phyloP scores from a whole-genome alignment of 257 asterid genomes.

The Solanum etuberosum region DNA sequence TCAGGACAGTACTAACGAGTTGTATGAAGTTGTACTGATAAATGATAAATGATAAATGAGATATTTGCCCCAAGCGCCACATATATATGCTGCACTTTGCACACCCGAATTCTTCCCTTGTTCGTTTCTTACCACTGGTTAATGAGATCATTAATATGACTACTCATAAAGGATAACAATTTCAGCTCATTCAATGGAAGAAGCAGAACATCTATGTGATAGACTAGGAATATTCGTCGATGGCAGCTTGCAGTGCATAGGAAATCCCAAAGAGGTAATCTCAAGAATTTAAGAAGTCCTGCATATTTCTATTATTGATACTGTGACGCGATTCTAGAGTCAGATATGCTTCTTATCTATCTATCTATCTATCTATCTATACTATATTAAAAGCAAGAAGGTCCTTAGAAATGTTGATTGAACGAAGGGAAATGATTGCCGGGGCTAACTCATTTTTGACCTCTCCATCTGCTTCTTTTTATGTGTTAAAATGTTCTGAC shows the following conservation, averaged over 20 bases:
- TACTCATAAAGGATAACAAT: conserved; percentile 4
- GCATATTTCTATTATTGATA: neutral
- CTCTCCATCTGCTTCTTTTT: neutral
- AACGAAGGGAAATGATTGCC: neutral
- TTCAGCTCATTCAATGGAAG: conserved; percentile 99
- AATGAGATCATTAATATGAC: neutral
- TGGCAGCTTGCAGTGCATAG: conserved; percentile 89
- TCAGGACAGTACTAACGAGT: neutral
- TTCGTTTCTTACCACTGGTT: neutral
- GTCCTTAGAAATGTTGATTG: neutral
- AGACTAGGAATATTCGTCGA: conserved; percentile 90
- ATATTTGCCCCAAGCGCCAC: neutral
- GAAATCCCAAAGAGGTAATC: conserved; percentile 91
- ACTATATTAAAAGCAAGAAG: neutral
- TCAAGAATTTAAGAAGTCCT: neutral
- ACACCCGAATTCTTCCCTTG: neutral
- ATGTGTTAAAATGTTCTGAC: neutral
- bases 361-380: neutral
- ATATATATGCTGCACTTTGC: neutral
- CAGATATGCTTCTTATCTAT: neutral
- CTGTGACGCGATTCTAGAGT: neutral
- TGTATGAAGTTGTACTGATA: neutral
- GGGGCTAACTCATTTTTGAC: neutral
- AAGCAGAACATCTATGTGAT: conserved; percentile 92
- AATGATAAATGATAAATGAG: neutral